Conservation (phyloP, 2,329 filamentous ascomycete genomes). For the Alternaria angustiovoidea region DNA sequence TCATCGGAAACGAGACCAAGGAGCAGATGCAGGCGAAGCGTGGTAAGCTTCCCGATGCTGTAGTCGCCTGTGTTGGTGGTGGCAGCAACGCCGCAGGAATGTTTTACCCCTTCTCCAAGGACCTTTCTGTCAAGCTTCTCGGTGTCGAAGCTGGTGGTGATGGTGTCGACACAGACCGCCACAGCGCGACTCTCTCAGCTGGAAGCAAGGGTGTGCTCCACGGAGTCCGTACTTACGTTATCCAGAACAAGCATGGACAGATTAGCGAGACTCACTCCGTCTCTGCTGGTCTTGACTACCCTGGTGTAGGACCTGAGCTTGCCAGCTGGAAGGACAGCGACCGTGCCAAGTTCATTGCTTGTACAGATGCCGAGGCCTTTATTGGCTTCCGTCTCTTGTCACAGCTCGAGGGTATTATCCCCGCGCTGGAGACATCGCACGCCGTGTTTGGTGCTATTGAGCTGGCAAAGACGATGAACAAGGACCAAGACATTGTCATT, state of each 20-base stretch:
- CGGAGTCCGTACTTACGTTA: conserved; percentile 93
- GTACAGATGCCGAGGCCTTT: conserved; percentile 91
- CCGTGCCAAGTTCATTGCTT: conserved; percentile 86
- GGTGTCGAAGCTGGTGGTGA: conserved; percentile 97
- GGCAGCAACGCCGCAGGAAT: conserved; percentile 96
- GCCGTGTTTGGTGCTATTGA: conserved; percentile 89
- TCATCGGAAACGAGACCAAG: conserved; percentile 96
- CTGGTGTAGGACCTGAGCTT: conserved; percentile 93
- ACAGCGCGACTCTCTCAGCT: conserved; percentile 86
- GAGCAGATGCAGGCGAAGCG: conserved; percentile 84
- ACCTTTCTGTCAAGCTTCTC: conserved; percentile 83
- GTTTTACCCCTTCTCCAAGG: conserved; percentile 95
- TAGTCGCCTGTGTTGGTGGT: conserved; percentile 95
- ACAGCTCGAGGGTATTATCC: conserved; percentile 95
- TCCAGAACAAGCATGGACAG: conserved; percentile 92
- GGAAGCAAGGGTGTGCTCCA: conserved; percentile 93
- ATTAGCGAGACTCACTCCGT: conserved; percentile 96
- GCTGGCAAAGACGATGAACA: conserved; percentile 89
- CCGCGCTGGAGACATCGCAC: conserved; percentile 91
- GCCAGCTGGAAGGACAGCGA: conserved; percentile 90
- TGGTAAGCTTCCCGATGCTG: conserved; percentile 91
- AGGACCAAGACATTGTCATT: conserved; percentile 89
- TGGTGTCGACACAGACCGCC: conserved; percentile 82
- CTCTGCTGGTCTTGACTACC: conserved; percentile 95
- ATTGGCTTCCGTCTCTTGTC: conserved; percentile 83